These are phyloP conservation scores for Didymosphaeria variabile DNA, from an alignment of 2,329 filamentous ascomycete species.

Conservation along the genomic window DNA sequence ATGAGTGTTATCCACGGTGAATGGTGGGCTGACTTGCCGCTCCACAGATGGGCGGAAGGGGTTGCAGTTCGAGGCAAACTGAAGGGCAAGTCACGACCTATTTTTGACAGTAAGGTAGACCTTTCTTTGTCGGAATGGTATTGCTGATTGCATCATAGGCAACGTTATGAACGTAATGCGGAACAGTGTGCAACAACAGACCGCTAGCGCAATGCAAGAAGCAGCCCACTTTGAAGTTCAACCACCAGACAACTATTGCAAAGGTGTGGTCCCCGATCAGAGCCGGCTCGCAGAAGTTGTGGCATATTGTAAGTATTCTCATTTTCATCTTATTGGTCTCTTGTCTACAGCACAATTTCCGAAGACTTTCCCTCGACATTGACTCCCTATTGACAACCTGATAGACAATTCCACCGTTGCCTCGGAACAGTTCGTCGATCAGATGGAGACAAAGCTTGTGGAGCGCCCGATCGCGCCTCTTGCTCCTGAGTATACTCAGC, in stretches of 20 bases:
- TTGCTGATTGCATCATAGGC: slow-evolving; percentile 17
- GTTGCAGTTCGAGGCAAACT: slow-evolving; percentile 39
- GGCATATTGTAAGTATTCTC: slow-evolving; percentile 25
- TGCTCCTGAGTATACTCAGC: slow-evolving; percentile 19
- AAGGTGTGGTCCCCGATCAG: slow-evolving; percentile 17
- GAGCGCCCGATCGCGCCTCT: slow-evolving; percentile 23
- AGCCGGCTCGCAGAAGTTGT: slow-evolving; percentile 24
- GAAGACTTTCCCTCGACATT: background rate
- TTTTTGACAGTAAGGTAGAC: slow-evolving; percentile 29
- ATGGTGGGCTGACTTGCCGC: background rate
- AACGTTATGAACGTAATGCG: slow-evolving; percentile 26
- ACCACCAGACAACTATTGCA: slow-evolving; percentile 9
- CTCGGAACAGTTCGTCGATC: slow-evolving; percentile 16
- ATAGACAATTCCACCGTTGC: slow-evolving; percentile 30
- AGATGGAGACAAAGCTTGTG: slow-evolving; percentile 18
- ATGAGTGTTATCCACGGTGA: background rate
- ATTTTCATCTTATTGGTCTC: background rate
- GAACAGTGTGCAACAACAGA: slow-evolving; percentile 22
- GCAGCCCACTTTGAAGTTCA: slow-evolving; percentile 26
- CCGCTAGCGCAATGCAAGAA: slow-evolving; percentile 23
- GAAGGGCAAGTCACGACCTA: slow-evolving; percentile 35
- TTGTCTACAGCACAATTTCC: background rate
- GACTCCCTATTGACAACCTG: background rate
- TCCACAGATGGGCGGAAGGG: slow-evolving; percentile 45
- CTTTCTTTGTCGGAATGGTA: background rate